phyloP scores from a whole-genome alignment of 2,329 filamentous ascomycete species.

The Dothideomycetidae sp. region DNA sequence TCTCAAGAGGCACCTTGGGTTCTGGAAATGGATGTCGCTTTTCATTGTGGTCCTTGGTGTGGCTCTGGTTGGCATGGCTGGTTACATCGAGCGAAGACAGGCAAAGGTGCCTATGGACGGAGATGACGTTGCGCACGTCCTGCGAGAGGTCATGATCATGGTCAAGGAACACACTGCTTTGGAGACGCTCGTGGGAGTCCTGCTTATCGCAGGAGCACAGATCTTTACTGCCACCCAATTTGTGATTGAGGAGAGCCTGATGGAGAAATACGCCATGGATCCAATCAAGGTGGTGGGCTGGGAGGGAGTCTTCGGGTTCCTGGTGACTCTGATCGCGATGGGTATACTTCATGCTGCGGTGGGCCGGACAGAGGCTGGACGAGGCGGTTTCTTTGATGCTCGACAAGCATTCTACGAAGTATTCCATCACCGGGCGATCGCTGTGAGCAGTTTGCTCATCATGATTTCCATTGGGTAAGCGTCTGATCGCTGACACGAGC shows the following conservation, averaged over 20 bases:
- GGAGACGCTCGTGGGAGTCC: constrained; percentile 64
- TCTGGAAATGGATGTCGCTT: constrained; percentile 89
- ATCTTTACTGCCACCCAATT: constrained; percentile 96
- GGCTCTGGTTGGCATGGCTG: constrained; percentile 76
- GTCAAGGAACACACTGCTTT: constrained; percentile 43
- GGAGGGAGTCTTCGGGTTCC: constrained; percentile 87
- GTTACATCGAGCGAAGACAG: constrained; percentile 60
- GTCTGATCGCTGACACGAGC: constrained; percentile 1
- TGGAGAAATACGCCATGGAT: constrained; percentile 64
- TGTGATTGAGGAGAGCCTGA: constrained; percentile 85
- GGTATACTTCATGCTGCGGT: constrained; percentile 62
- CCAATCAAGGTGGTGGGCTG: constrained; percentile 87
- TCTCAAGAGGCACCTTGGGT: constrained; percentile 58
- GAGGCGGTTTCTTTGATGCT: constrained; percentile 79
- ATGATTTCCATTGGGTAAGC: constrained; percentile 94
- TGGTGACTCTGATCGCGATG: constrained; percentile 66
- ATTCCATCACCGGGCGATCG: constrained; percentile 53
- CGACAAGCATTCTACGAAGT: constrained; percentile 74
- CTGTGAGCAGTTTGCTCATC: constrained; percentile 68
- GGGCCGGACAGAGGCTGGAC: constrained; percentile 59
- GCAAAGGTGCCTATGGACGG: constrained; percentile 19
- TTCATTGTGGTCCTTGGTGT: constrained; percentile 80
- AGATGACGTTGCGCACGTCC: constrained; percentile 17
- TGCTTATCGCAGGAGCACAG: constrained; percentile 85
- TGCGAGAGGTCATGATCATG: constrained; percentile 26